phyloP scores from a whole-genome alignment of 176 grass and related monocot species.

The Carex myosuroides region DNA sequence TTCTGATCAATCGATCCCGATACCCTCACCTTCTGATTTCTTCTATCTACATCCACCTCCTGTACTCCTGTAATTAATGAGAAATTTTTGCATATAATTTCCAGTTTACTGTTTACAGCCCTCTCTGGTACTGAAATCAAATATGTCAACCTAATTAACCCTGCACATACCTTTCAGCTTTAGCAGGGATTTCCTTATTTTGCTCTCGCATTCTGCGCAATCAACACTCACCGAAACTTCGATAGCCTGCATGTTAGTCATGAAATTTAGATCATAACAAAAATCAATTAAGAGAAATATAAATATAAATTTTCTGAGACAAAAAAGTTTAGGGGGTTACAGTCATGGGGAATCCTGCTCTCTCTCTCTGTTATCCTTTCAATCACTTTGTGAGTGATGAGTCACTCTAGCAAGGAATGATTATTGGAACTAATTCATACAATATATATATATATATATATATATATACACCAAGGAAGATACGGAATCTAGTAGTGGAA shows the following conservation, averaged over 20 bases:
- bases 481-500: not conserved
- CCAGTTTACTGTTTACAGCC: not conserved
- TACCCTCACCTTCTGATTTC: conserved; percentile 57
- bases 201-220: conserved; percentile 71
- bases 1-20: conserved; percentile 53
- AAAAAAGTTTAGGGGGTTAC: not conserved
- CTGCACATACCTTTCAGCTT: conserved; percentile 41
- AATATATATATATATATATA: too few relatives aligned
- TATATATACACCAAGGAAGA: conserved; percentile 8
- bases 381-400: not conserved
- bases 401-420: not conserved
- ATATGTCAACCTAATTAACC: not conserved
- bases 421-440: not conserved
- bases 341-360: not conserved
- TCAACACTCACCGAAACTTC: conserved; percentile 73
- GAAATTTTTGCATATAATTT: not conserved
- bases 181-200: conserved; percentile 51
- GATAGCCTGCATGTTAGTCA: conserved; percentile 34
- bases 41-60: conserved; percentile 48
- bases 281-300: not conserved
- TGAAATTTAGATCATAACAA: not conserved
- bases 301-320: not conserved
- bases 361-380: not conserved
- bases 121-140: too few relatives aligned
- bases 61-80: conserved; percentile 45